phyloP scores from a whole-genome alignment of 352 stramenopile genomes.

The Phytophthora foliorum region DNA sequence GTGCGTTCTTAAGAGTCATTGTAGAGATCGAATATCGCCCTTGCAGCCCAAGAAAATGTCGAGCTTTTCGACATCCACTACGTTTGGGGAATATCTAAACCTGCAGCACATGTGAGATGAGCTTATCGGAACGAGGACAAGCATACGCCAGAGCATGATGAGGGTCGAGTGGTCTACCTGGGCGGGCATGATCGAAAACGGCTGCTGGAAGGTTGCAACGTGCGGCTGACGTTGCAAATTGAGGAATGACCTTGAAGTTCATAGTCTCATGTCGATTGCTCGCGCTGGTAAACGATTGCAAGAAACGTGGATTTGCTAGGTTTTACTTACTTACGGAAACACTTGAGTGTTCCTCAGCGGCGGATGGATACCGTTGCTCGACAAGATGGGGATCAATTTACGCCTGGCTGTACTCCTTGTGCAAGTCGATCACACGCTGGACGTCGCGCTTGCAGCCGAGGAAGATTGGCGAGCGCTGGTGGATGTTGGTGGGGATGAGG shows the following conservation, averaged over 20 bases:
- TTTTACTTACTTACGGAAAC: constrained; percentile 41
- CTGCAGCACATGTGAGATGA: too few species aligned
- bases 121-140: too few species aligned
- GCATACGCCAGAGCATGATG: too few species aligned
- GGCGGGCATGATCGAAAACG: too few species aligned
- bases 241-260: constrained; percentile 8
- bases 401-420: constrained; percentile 62
- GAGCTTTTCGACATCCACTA: too few species aligned
- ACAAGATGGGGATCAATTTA: constrained; percentile 28
- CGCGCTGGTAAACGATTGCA: background rate
- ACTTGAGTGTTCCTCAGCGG: constrained; percentile 1
- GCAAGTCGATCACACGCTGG: constrained; percentile 79
- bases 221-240: too few species aligned
- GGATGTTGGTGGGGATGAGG: constrained; percentile 95
- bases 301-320: constrained; percentile 28
- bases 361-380: background rate
- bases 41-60: too few species aligned
- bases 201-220: too few species aligned
- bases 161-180: too few species aligned
- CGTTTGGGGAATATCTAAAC: too few species aligned
- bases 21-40: too few species aligned
- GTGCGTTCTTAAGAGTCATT: too few species aligned
- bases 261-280: background rate
- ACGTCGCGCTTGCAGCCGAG: constrained; percentile 94
- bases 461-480: constrained; percentile 98